phyloP scores from a whole-genome alignment of 305 asterid genomes.

The Solanum aculeatissimum region DNA sequence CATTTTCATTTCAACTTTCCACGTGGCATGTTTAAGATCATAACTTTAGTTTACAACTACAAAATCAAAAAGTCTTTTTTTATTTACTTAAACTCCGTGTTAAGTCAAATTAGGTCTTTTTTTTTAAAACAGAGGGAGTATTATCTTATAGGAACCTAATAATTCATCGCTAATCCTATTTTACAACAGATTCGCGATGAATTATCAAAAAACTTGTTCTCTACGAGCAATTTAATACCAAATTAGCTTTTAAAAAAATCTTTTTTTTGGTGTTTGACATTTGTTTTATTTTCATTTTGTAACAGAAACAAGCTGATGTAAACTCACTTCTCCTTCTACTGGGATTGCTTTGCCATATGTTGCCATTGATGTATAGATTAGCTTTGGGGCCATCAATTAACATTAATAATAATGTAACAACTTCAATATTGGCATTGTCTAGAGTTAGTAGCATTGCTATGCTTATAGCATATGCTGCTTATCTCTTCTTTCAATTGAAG shows the following conservation, averaged over 20 bases:
- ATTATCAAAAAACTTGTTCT: background rate
- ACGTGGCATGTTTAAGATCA: too few relatives aligned
- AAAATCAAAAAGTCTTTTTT: too few relatives aligned
- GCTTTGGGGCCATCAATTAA: background rate
- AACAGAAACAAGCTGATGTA: slow-evolving; percentile 36
- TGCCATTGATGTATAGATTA: slow-evolving; percentile 24
- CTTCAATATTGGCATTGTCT: slow-evolving; percentile 21
- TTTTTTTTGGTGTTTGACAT: background rate
- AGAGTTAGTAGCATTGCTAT: slow-evolving; percentile 30
- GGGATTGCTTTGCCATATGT: slow-evolving; percentile 33
- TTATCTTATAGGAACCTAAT: too few relatives aligned
- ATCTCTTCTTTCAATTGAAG: slow-evolving; percentile 30
- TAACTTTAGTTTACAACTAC: too few relatives aligned
- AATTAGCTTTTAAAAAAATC: background rate
- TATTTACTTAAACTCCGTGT: too few relatives aligned
- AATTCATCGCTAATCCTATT: background rate
- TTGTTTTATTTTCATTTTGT: background rate
- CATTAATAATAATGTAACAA: background rate
- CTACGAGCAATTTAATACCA: background rate
- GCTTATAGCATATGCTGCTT: slow-evolving; percentile 29
- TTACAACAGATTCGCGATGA: background rate
- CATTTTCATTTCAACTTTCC: too few relatives aligned
- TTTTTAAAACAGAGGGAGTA: too few relatives aligned
- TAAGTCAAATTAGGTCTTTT: too few relatives aligned
- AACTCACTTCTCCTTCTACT: slow-evolving; percentile 20